phyloP scores from a whole-genome alignment of 257 asterid species.

The Fraxinus quadrangulata region DNA sequence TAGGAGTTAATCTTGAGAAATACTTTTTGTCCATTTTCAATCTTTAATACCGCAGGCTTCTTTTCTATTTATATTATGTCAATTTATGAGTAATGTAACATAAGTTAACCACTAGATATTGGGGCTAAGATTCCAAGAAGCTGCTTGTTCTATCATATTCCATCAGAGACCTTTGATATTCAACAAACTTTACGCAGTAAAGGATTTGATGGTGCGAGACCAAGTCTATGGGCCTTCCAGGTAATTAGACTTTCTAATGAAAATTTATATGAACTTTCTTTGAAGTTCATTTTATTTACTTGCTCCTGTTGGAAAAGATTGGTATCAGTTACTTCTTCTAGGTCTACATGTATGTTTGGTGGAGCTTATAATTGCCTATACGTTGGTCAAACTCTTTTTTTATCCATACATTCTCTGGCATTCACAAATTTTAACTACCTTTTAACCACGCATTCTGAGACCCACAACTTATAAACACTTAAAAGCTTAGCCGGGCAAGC shows the following conservation, averaged over 20 bases:
- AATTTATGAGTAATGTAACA: constrained; percentile 14
- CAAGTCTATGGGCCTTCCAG: constrained; percentile 83
- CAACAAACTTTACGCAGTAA: constrained; percentile 53
- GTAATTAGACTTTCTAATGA: constrained; percentile 35
- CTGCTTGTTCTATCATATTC: constrained; percentile 63
- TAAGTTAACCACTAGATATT: constrained; percentile 42
- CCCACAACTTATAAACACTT: too few species aligned
- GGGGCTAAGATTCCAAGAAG: constrained; percentile 81
- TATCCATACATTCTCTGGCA: too few species aligned
- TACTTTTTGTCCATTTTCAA: background rate
- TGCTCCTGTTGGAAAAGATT: background rate
- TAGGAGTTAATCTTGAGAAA: background rate
- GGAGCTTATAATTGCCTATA: too few species aligned
- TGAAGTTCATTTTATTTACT: background rate
- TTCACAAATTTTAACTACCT: too few species aligned
- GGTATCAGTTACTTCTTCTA: constrained; percentile 5
- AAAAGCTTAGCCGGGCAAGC: too few species aligned
- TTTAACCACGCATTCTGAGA: too few species aligned
- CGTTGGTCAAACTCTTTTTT: too few species aligned
- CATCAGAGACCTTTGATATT: constrained; percentile 57
- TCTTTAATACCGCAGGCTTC: background rate
- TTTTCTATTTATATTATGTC: constrained; percentile 9
- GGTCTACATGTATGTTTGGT: background rate
- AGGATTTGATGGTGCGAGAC: constrained; percentile 75
- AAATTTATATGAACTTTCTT: background rate